Evolutionary conservation across 148 eudicot genomes (phyloP).

Genomic region (Fagopyrum esculentum): DNA sequence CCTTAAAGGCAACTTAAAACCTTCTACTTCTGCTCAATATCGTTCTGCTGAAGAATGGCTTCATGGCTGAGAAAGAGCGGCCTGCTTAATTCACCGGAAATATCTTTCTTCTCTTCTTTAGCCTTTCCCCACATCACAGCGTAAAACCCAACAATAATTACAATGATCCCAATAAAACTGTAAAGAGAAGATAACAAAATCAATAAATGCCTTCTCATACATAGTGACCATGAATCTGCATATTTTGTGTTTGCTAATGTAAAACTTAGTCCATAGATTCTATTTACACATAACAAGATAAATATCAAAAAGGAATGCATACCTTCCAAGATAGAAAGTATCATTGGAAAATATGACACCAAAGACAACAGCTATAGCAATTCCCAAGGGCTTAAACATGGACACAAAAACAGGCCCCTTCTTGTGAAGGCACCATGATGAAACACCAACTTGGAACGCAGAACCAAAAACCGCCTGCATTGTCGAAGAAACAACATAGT

Average conservation of each 20-base stretch:
- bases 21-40: conserved; percentile 19
- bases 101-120: conserved; percentile 38
- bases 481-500: background rate
- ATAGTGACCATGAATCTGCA: background rate
- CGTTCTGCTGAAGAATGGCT: conserved; percentile 35
- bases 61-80: conserved; percentile 24
- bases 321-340: conserved; percentile 77
- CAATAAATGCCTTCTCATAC: background rate
- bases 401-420: conserved; percentile 86
- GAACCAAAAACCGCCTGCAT: conserved; percentile 71
- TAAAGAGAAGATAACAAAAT: conserved; percentile 16
- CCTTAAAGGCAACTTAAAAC: background rate
- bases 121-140: conserved; percentile 88
- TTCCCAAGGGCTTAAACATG: conserved; percentile 77
- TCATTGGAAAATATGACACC: conserved; percentile 58
- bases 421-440: conserved; percentile 61
- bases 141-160: conserved; percentile 72
- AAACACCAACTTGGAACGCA: conserved; percentile 59
- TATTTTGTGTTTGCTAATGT: too few species aligned
- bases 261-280: background rate
- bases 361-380: conserved; percentile 48
- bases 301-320: background rate
- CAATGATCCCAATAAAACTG: conserved; percentile 69
- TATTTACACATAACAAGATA: background rate
- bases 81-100: conserved; percentile 15